Base-by-base conservation (phyloP, 306 rosid genomes). In the Sesbania bispinosa region DNA sequence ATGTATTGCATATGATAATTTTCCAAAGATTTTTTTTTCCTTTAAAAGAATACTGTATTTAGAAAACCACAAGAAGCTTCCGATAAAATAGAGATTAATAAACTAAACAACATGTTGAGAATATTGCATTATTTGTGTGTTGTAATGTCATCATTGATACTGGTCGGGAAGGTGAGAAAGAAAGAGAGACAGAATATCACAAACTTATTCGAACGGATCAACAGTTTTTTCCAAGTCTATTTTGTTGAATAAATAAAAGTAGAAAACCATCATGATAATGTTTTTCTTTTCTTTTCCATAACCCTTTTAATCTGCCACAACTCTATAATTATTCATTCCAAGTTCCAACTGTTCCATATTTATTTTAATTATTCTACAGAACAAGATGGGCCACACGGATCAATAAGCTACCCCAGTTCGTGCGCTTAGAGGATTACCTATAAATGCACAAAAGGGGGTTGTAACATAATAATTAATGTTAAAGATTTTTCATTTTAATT, bases 251-350 rank as follows among this genome's bases (percentile, higher is more conserved):
- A 54, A 26, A 73, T 42, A 29, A 32, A 35, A 14, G 7, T 27
- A 7, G 14, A 16, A 77, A 77, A n/a, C 19, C 45, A 53, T 73
- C 75, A 66, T 67, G 20, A 73, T 73, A 51, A 67, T 67, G 65
- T 79, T 10, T 58, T 57, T 36, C 6, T 35, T 55, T 36, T 30
- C 10, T 39, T 19, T 41, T 36, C 6, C 13, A 46, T 19, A 64
- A 54, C 19, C 38, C 36, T 14, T 29, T 24, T 63, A 26, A 32
- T 54, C 60, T 50, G 35, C 62, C 62, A 64, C 67, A 6, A 33
- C 62, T 64, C 71, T 46, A 66, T 66, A 27, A 76, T 75, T 66
- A 35, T 35, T 35, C 39, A 52, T 42, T 71, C 69, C 78, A 71
- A 64, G 35, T 47, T 73, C 68, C 75, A 65, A 72, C 78, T 58